Evolutionary conservation across 2,329 filamentous ascomycete species (phyloP).

Genomic region (Waltergamsia citrina): DNA sequence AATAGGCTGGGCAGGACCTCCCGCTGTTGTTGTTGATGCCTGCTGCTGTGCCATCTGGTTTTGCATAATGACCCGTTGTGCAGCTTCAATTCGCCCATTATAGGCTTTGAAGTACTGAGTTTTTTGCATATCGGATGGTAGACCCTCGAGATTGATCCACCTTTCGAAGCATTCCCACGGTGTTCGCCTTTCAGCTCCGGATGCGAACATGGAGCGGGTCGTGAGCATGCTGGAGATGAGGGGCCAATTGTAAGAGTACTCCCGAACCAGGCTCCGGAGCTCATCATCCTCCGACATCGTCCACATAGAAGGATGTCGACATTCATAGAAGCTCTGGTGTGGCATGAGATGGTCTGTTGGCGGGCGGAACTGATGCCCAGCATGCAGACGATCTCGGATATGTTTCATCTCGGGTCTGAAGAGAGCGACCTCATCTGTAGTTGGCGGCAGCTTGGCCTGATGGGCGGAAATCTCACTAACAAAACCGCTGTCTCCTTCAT

Average conservation of each 20-base stretch:
- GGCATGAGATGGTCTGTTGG: constrained; percentile 91
- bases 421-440: constrained; percentile 70
- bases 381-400: constrained; percentile 82
- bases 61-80: constrained; percentile 46
- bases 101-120: constrained; percentile 85
- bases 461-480: too few species aligned
- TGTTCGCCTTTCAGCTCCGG: constrained; percentile 79
- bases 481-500: constrained; percentile 44
- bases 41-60: constrained; percentile 42
- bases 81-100: constrained; percentile 49
- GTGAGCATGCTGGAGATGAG: constrained; percentile 77
- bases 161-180: constrained; percentile 99
- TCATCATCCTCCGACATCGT: constrained; percentile 85
- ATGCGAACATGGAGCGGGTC: constrained; percentile 67
- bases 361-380: constrained; percentile 85
- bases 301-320: constrained; percentile 82
- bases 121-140: constrained; percentile 89
- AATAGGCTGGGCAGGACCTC: constrained; percentile 22
- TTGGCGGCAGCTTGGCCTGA: constrained; percentile 50
- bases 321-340: constrained; percentile 81
- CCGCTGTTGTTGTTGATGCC: constrained; percentile 32
- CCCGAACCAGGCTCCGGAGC: constrained; percentile 71
- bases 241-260: constrained; percentile 97
- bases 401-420: constrained; percentile 86
- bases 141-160: constrained; percentile 85